Percentiles rank a stretch among this genome's conserved stretches.
Conservation (phyloP, 306 rosid genomes). For the Quercus wislizeni region DNA sequence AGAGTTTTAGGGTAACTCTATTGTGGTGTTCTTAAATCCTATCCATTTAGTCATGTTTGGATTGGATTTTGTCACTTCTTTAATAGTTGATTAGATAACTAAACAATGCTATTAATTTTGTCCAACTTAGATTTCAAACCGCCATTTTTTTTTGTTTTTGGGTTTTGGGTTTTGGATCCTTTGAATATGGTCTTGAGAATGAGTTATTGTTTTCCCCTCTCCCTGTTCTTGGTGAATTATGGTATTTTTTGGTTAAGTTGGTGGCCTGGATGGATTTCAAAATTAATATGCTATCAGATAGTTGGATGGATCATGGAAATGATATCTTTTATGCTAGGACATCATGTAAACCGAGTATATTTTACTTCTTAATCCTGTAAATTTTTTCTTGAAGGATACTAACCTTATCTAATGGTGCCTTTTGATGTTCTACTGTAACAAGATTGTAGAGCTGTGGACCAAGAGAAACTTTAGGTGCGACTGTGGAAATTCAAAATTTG, state of each 20-base stretch:
- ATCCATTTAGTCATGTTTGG: too few relatives aligned
- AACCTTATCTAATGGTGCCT: constrained; percentile 5
- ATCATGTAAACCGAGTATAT: not conserved
- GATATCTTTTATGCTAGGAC: constrained; percentile 1
- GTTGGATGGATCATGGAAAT: not conserved
- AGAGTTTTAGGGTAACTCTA: too few relatives aligned
- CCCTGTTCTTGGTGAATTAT: not conserved
- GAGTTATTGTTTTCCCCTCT: not conserved
- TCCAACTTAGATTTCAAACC: not conserved
- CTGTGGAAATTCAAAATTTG: constrained; percentile 97
- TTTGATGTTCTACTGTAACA: constrained; percentile 24
- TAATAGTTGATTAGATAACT: too few relatives aligned
- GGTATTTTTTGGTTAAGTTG: not conserved
- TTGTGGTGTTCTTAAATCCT: too few relatives aligned
- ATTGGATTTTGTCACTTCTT: too few relatives aligned
- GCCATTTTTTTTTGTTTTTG: too few relatives aligned
- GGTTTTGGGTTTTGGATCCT: not conserved
- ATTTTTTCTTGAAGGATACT: constrained; percentile 9
- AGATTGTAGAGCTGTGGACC: constrained; percentile 98
- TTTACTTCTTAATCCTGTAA: not conserved
- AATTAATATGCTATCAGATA: not conserved
- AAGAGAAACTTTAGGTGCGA: constrained; percentile 93
- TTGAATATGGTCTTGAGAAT: not conserved
- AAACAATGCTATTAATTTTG: not conserved
- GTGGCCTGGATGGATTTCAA: not conserved